Evolutionary conservation across 169 alveolate genomes (phyloP).

Genomic region (Pseudocohnilembus persalinus): DNA sequence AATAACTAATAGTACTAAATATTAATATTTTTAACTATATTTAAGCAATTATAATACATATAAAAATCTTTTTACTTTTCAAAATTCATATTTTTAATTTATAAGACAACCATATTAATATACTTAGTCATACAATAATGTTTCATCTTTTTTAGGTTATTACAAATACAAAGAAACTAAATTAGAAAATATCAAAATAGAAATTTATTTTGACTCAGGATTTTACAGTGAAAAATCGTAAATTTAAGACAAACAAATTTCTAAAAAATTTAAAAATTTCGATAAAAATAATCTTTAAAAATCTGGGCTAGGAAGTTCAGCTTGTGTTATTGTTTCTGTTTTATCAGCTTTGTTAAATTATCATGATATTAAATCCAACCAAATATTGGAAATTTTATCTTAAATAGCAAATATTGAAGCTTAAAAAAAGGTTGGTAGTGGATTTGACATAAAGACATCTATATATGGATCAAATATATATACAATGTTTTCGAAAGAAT

Average conservation of each 20-base stretch:
- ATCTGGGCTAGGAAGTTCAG: conserved; percentile 18
- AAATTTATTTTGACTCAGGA: conserved; percentile 4
- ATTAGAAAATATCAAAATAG: background rate
- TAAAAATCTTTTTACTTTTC: too few species aligned
- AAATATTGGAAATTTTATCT: conserved; percentile 8
- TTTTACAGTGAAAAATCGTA: conserved; percentile 7
- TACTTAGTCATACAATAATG: background rate
- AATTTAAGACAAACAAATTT: background rate
- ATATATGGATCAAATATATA: conserved; percentile 15
- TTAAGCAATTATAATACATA: background rate
- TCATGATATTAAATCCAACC: background rate
- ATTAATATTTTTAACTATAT: too few species aligned
- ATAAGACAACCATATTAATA: too few species aligned
- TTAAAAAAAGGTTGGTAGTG: conserved; percentile 25
- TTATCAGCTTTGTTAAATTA: background rate
- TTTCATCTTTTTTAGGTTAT: background rate
- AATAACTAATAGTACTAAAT: too few species aligned
- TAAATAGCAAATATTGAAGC: conserved; percentile 23
- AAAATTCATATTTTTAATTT: too few species aligned
- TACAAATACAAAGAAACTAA: background rate
- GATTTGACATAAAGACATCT: conserved; percentile 19
- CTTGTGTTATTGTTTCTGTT: conserved; percentile 17
- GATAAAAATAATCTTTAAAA: conserved; percentile 12
- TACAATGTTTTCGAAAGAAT: too few species aligned
- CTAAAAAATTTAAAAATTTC: conserved; percentile 8